A percentile compares a stretch with the other conserved stretches of the same genome.
Conservation (phyloP, 139 green algal species). For the Chlorella sp. region DNA sequence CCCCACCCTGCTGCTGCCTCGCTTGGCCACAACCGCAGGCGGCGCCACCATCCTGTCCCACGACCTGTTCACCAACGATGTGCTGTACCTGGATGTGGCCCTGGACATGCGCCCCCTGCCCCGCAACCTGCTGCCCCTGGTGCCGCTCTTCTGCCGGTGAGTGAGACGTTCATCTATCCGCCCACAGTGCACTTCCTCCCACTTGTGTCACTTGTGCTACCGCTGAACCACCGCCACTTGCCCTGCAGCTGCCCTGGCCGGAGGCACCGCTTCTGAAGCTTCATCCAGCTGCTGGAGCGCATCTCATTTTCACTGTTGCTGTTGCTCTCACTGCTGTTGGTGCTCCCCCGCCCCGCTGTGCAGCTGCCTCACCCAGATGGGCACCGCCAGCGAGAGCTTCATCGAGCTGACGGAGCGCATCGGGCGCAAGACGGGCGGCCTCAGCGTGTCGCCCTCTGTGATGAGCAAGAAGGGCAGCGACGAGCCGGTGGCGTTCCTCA, state of each 20-base stretch:
- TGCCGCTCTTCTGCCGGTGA: slow-evolving; percentile 96
- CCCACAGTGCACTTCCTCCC: neutral
- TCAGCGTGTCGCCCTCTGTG: slow-evolving; percentile 91
- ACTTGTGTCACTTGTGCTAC: neutral
- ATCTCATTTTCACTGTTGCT: too few species aligned
- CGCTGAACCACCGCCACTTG: neutral
- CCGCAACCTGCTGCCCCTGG: slow-evolving; percentile 86
- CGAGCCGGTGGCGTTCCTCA: slow-evolving; percentile 82
- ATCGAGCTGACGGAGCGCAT: slow-evolving; percentile 97
- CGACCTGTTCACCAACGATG: slow-evolving; percentile 99
- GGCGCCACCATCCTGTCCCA: slow-evolving; percentile 88
- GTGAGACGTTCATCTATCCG: neutral
- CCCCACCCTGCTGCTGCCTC: neutral
- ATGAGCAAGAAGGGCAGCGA: slow-evolving; percentile 54
- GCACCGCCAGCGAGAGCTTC: slow-evolving; percentile 88
- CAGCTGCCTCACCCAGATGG: slow-evolving; percentile 87
- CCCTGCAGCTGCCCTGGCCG: neutral
- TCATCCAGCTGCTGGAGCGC: neutral
- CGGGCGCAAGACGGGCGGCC: slow-evolving; percentile 95
- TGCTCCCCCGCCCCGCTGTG: slow-evolving; percentile 36
- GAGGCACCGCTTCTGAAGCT: too few species aligned
- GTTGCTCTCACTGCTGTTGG: too few species aligned
- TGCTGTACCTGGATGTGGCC: slow-evolving; percentile 94
- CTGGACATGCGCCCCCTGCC: slow-evolving; percentile 79
- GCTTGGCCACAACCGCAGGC: neutral